A percentile compares a stretch with the other conserved stretches of the same genome.
Conservation (phyloP, 1,139 yeast genomes). For the Yamadazyma atmosphaerica region DNA sequence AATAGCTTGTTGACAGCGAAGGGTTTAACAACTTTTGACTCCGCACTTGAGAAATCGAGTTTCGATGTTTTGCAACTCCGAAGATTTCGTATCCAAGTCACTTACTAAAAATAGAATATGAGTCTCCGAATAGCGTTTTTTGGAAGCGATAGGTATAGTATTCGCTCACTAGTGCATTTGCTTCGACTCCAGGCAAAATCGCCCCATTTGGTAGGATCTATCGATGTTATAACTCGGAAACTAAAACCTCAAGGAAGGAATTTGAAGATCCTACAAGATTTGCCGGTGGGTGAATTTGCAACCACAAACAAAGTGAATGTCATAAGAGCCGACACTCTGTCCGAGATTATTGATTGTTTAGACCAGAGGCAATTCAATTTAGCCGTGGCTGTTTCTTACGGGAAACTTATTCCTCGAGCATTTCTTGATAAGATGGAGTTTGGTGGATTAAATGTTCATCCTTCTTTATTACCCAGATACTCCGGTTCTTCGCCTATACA, state of each 20-base stretch:
- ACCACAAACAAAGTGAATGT: slow-evolving; percentile 31
- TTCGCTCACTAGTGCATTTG: slow-evolving; percentile 53
- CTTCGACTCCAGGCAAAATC: slow-evolving; percentile 22
- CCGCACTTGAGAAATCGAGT: neutral
- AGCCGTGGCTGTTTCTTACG: slow-evolving; percentile 89
- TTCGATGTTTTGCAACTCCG: slow-evolving; percentile 4
- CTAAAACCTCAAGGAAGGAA: slow-evolving; percentile 77
- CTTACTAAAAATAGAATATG: neutral
- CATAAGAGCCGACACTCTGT: slow-evolving; percentile 57
- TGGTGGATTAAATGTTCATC: slow-evolving; percentile 91
- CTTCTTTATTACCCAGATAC: slow-evolving; percentile 79
- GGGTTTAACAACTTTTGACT: neutral
- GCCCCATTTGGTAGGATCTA: slow-evolving; percentile 30
- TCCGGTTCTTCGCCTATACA: slow-evolving; percentile 94
- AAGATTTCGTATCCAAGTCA: too few species aligned
- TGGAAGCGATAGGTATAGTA: slow-evolving; percentile 80
- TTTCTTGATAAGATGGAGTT: slow-evolving; percentile 49
- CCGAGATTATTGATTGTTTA: slow-evolving; percentile 47
- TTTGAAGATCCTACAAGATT: slow-evolving; percentile 44
- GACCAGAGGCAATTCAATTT: slow-evolving; percentile 45
- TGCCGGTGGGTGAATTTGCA: slow-evolving; percentile 56
- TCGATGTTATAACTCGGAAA: slow-evolving; percentile 66
- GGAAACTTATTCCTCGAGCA: slow-evolving; percentile 67
- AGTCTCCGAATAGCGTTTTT: slow-evolving; percentile 55
- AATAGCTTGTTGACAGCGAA: neutral